Evolutionary conservation across 2,329 filamentous ascomycete genomes (phyloP), one percentile per base, ranked within the genome.

Genomic region (Colletotrichum simmondsii): DNA sequence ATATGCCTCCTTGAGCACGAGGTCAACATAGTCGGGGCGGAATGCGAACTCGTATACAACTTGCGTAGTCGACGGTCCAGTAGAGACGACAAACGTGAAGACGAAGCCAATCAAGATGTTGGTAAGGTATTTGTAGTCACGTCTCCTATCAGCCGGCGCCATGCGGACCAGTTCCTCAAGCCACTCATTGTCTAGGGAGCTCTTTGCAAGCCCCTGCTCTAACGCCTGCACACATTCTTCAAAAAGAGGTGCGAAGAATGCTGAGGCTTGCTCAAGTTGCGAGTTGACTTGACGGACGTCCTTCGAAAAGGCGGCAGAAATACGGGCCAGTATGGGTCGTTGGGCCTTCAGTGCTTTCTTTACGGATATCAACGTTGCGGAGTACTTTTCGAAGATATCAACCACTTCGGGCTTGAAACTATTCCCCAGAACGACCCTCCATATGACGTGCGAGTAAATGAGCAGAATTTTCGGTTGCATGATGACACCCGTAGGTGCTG

Each of bases 41-140:
- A 72, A 72, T 6, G 66, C 70, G 22, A 72, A 72, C 59, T 72
- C 70, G 26, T 72, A 72, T 14, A 72, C 70, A 58, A 72, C 28
- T 16, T 72, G 70, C n/a, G 65, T 72, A 5, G 70, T 72, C 28
- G 70, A 70, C 1, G 60, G 70, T 2, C 65, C 65, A 2, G 70
- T 65, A 3, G 70, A 72, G 35, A 72, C 65, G 1, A 72, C 65
- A 26, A 72, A 69, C 2, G 70, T 72, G 22, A 72, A 72, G 19
- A 65, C 65, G 10, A 72, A 72, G 3, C 70, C 70, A 7, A 70
- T 72, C n/a, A 72, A 30, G 32, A 70, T 22, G n/a, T 72, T 72
- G 24, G 65, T 72, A 26, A 72, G 70, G 10, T 59, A 72, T n/a
- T 64, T 70, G 59, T 35, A 70, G 46, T 72, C 65, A 10, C 46